Base-by-base conservation (phyloP, 805 yeast species). In the Teunomyces tritomae region DNA sequence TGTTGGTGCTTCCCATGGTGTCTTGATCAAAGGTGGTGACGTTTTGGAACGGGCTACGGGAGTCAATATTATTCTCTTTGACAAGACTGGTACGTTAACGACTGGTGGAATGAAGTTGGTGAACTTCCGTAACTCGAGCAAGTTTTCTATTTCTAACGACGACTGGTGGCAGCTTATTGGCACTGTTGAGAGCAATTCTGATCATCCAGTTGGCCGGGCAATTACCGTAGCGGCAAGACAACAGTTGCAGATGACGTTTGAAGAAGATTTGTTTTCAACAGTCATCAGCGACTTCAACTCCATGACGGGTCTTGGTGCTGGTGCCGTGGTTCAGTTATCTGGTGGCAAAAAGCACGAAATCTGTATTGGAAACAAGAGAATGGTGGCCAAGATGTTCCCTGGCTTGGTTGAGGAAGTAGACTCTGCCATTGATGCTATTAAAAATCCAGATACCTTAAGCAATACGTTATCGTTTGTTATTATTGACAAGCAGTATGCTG, bases 41-140 rank as follows among this genome's bases (percentile, higher is more conserved):
- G 80, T 87, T 11, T 76, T 94, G 51, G 98, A 94, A 61, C 76
- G 71, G 48, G 84, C 94, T 6, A 80, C 80, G 57, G 68, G 76
- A 14, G 73, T 89, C 34, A 78, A 83, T 52, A 76, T 80, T 9
- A 80, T 89, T 26, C 73, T 94, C 28, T 92, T 94, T 64, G 99
- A 94, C 68, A 94, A 94, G 67, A 94, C 99, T 0, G 99, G 99
- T 2, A 94, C 99, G 0, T 72, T 94, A 39, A 95, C 99, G 0
- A 73, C 85, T 0, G 99, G 99, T 10, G 71, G 78, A 37, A 87
- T 94, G 94, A 66, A 61, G 33, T 50, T 79, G 11, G 55, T 55
- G 2, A 56, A 61, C 16, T 59, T 52, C 46, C 49, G 56, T 13
- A 61, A 65, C 41, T 28, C 49, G 9, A 2, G 57, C 59, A 49